A percentile compares a stretch with the other conserved stretches of the same genome.
Evolutionary conservation across 2,329 filamentous ascomycete genomes (phyloP).

Genomic region (Lasiodiplodia theobromae): DNA sequence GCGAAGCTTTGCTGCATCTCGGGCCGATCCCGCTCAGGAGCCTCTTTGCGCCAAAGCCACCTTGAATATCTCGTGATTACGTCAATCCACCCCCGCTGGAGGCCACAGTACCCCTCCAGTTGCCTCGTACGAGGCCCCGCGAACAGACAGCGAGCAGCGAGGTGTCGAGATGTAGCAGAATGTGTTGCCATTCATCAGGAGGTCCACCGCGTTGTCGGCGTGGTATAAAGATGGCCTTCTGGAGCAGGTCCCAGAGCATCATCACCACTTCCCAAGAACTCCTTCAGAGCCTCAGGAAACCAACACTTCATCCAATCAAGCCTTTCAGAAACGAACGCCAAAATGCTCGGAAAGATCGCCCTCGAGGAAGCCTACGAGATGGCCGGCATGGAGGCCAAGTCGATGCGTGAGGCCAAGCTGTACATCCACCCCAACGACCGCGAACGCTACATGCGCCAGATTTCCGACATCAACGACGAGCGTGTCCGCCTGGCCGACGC

Average conservation of each 20-base stretch:
- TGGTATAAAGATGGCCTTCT: background rate
- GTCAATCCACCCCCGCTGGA: conserved; percentile 10
- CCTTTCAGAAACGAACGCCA: background rate
- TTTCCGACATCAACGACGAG: conserved; percentile 34
- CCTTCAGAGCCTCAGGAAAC: background rate
- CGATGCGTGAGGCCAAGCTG: conserved; percentile 21
- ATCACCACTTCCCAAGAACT: background rate
- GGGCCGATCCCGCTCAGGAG: conserved; percentile 15
- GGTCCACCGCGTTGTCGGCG: background rate
- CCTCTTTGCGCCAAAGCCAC: conserved; percentile 1
- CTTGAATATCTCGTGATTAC: conserved; percentile 15
- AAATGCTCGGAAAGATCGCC: conserved; percentile 25
- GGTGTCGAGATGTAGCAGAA: background rate
- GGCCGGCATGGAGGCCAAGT: conserved; percentile 22
- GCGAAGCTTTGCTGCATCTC: conserved; percentile 9
- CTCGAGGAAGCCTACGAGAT: conserved; percentile 27
- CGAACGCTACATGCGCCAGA: conserved; percentile 21
- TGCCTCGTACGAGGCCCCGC: conserved; percentile 15
- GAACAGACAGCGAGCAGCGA: conserved; percentile 5
- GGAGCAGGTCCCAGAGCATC: background rate
- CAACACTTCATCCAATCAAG: background rate
- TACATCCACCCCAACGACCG: conserved; percentile 23
- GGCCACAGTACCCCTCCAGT: background rate
- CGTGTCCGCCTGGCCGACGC: conserved; percentile 30
- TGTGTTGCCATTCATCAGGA: background rate